Base-by-base conservation (phyloP, 2,329 filamentous ascomycete species). In the Cladosporium oxysporum region DNA sequence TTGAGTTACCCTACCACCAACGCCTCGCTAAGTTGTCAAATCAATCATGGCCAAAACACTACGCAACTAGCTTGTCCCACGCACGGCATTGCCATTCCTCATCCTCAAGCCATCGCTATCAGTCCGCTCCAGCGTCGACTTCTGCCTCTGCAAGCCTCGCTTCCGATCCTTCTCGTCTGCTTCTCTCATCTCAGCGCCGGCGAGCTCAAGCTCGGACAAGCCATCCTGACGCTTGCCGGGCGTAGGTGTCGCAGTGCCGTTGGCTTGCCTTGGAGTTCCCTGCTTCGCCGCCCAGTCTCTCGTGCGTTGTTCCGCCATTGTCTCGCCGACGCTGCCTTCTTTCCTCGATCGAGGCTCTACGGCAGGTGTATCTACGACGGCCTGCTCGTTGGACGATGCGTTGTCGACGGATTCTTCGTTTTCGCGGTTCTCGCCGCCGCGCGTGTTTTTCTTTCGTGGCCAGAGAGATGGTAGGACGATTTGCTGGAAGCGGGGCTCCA, bases 401-500 rank as follows among this genome's bases (percentile, higher is more conserved):
- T 50, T 66, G 47, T 61, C 53, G 28, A 57, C 58, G 2, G 49
- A 58, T 28, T 57, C 59, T 8, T 41, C 53, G 11, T 61, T 58
- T 31, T 79, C 78, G 26, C 90, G 76, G 31, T 63, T 57, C 2
- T 78, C 88, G 23, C 89, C 89, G 5, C 90, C 91, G 29, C 91
- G 82, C 0, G 91, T 93, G 71, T 93, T 96, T 81, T 88, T 90
- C 81, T 93, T 94, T 57, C 91, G 82, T 1, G 92, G 92, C 92
- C 92, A 96, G 66, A 95, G 76, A 71, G 88, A 92, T 0, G 92
- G 92, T 10, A 96, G 82, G 0, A 91, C 90, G 69, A 95, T 94
- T 75, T 95, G 91, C 76, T 95, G 92, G 77, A 95, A 95, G 29
- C 91, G 86, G 1, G 92, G 92, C 78, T 95, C 91, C 7, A 96